Evolutionary conservation across 306 rosid genomes (phyloP), one percentile per base, ranked within the genome.

Genomic region (Bauhinia variegata): DNA sequence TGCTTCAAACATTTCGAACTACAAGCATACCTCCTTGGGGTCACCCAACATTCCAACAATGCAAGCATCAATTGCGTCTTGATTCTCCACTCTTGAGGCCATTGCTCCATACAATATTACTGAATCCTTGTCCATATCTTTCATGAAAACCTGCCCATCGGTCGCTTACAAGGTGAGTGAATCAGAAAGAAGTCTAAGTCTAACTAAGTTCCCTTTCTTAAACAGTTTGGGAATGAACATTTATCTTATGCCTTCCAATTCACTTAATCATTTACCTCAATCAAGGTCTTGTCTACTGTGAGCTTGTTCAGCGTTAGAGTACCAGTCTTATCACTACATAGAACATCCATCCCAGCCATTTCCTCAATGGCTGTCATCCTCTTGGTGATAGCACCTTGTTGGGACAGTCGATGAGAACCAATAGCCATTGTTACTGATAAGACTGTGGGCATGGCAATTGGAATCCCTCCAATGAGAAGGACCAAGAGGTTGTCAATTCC

Each of bases 321-420:
- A 19, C 96, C 96, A 4, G 97, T 92, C 77, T 89, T 92, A 70
- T 92, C 97, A 67, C 96, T 89, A 15, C 97, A 92, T 8, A 91
- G 67, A 37, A 91, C 97, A 77, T 91, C 97, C 97, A 91, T 91
- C 2, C 97, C 96, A 19, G 97, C 97, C 96, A 91, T 70, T 16
- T 91, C 97, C 76, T 91, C 97, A 65, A 91, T 91, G 74, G 97
- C 96, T 6, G 97, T 91, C 97, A 91, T 91, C 58, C 97, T 86
- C 87, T 91, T 91, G 10, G 97, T 91, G 75, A 92, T 92, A 18
- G 97, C 97, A 46, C 97, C 97, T 74, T 92, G 95, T 44, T 87
- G 71, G 0, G 97, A 89, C 13, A 92, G 68, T 33, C 88, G 76
- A 68, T 89, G 97, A 36, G 97, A 92, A 57, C 96, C 97, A 75